Evolutionary conservation across 2,329 filamentous ascomycete species (phyloP).

Genomic region (Talaromyces sp.): DNA sequence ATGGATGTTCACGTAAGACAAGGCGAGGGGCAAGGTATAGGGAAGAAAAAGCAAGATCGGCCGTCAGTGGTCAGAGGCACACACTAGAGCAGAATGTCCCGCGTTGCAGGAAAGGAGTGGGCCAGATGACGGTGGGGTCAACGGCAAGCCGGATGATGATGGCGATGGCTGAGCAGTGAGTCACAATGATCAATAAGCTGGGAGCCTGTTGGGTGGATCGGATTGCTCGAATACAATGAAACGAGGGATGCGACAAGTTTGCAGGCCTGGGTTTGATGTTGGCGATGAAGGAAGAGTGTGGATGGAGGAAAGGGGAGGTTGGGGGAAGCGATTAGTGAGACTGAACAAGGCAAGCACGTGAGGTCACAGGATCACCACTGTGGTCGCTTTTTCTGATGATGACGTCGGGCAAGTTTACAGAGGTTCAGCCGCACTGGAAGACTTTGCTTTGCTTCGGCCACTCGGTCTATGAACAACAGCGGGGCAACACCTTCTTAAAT

Average conservation of each 20-base stretch:
- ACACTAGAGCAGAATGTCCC: background rate
- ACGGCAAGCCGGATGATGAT: background rate
- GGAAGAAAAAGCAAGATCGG: background rate
- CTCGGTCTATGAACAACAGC: background rate
- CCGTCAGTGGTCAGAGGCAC: background rate
- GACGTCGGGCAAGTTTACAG: constrained; percentile 6
- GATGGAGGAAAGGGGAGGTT: background rate
- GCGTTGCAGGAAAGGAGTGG: constrained; percentile 2
- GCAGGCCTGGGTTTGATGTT: background rate
- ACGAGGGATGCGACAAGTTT: background rate
- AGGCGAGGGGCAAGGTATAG: constrained; percentile 1
- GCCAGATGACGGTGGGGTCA: constrained; percentile 12
- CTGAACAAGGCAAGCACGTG: constrained; percentile 8
- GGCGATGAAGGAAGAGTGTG: background rate
- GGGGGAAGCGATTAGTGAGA: background rate
- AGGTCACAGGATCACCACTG: constrained; percentile 9
- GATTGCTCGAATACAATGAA: background rate
- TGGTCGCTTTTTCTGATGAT: background rate
- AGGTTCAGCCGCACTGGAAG: background rate
- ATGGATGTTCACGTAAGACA: background rate
- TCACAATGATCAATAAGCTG: constrained; percentile 1
- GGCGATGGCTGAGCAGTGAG: constrained; percentile 1
- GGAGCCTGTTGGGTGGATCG: background rate
- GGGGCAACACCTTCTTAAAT: background rate
- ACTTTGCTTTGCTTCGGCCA: background rate